Percentiles rank a stretch among this genome's conserved stretches.
phyloP scores from a whole-genome alignment of 164 flowering plant genomes.

The Chimonanthus salicifolius region DNA sequence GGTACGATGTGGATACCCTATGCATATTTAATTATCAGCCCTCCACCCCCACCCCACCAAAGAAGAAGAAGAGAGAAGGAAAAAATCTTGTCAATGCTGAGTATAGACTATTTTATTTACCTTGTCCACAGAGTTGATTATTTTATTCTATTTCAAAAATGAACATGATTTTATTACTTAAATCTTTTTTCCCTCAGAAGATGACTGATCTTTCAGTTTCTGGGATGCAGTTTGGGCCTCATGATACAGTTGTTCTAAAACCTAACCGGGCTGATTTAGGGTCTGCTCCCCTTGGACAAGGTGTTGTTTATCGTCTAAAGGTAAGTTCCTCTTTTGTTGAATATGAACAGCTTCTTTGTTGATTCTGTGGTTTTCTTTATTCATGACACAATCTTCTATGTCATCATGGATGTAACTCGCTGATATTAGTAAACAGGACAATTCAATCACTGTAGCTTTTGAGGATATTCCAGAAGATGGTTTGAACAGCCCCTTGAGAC shows the following conservation, averaged over 20 bases:
- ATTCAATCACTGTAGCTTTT: slow-evolving; percentile 91
- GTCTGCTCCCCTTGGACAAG: slow-evolving; percentile 91
- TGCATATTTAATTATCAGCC: too few relatives aligned
- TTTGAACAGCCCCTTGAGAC: slow-evolving; percentile 72
- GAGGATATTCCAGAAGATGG: slow-evolving; percentile 98
- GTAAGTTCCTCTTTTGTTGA: slow-evolving; percentile 21
- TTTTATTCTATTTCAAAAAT: too few relatives aligned
- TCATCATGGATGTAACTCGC: slow-evolving; percentile 1
- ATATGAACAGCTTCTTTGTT: background rate
- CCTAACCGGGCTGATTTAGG: slow-evolving; percentile 87
- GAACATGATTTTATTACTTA: too few relatives aligned
- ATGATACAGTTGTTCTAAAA: slow-evolving; percentile 89
- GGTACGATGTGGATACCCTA: too few relatives aligned
- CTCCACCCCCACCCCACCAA: too few relatives aligned
- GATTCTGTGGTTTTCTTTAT: background rate
- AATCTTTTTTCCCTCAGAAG: background rate
- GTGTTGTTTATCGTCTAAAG: slow-evolving; percentile 94
- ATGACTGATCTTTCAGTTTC: background rate
- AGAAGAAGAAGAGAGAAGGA: too few relatives aligned
- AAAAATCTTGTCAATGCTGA: too few relatives aligned
- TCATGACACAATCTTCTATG: background rate
- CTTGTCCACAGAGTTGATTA: too few relatives aligned
- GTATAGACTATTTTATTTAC: too few relatives aligned
- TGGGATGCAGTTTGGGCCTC: slow-evolving; percentile 76
- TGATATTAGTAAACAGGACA: slow-evolving; percentile 46